Evolutionary conservation across 2,329 filamentous ascomycete genomes (phyloP).

Genomic region (Magnaporthiopsis rhizophila): DNA sequence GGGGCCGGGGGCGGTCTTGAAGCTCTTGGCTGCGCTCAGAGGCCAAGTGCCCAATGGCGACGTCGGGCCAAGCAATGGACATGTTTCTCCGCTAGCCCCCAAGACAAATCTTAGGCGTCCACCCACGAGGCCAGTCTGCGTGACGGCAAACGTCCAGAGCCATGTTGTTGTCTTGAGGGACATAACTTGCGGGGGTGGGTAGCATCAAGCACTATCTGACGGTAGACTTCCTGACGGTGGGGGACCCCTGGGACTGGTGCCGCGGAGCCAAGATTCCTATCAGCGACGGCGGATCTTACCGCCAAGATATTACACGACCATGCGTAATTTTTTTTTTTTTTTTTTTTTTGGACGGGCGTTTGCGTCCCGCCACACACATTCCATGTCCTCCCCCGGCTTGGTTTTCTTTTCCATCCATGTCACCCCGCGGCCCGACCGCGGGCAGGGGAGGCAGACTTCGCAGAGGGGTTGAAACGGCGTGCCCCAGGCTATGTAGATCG

Average conservation of each 20-base stretch:
- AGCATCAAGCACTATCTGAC: background rate
- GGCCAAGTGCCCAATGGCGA: no score
- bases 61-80: background rate
- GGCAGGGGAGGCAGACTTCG: no score
- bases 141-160: background rate
- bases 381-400: no score
- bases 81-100: background rate
- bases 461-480: background rate
- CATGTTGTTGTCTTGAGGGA: background rate
- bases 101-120: background rate
- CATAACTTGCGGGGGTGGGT: background rate
- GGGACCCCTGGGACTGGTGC: background rate
- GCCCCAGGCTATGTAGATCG: background rate
- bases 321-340: background rate
- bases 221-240: background rate
- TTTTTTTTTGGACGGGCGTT: background rate
- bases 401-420: background rate
- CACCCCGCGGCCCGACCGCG: no score
- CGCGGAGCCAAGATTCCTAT: background rate
- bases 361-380: no score
- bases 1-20: background rate
- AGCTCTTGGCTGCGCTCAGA: background rate
- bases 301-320: background rate
- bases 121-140: background rate
- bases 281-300: background rate